Evolutionary conservation across 2,329 filamentous ascomycete genomes (phyloP).

Genomic region (Fusarium tricinctum): DNA sequence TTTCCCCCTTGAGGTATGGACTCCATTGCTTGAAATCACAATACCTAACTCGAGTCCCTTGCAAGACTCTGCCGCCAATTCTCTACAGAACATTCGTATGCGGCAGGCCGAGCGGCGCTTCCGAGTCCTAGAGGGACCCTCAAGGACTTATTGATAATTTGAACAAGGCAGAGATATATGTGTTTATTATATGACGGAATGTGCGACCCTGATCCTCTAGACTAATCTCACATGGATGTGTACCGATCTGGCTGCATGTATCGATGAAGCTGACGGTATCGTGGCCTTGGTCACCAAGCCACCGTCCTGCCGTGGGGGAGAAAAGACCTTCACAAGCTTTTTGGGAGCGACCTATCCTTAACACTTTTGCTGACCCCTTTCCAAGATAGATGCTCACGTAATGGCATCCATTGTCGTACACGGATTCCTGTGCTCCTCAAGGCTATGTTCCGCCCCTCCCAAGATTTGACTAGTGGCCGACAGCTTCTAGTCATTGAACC

Average conservation of each 20-base stretch:
- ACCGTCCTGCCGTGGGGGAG: slow-evolving; percentile 27
- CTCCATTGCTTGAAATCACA: not conserved
- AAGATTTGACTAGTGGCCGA: slow-evolving; percentile 3
- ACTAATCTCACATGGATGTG: slow-evolving; percentile 37
- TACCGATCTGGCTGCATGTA: slow-evolving; percentile 14
- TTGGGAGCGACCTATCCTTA: not conserved
- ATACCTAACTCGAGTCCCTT: not conserved
- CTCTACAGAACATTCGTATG: slow-evolving; percentile 8
- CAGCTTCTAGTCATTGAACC: not conserved
- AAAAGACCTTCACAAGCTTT: slow-evolving; percentile 15
- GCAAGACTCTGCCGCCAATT: slow-evolving; percentile 1
- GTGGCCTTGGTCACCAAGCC: slow-evolving; percentile 37
- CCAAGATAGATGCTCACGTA: slow-evolving; percentile 42
- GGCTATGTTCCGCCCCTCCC: slow-evolving; percentile 21
- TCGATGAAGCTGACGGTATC: slow-evolving; percentile 34
- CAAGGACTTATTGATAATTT: slow-evolving; percentile 23
- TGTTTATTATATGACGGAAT: slow-evolving; percentile 27
- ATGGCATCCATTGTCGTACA: slow-evolving; percentile 28
- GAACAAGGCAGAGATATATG: slow-evolving; percentile 19
- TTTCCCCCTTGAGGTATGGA: no score
- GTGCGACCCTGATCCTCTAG: slow-evolving; percentile 34
- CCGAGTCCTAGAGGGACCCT: slow-evolving; percentile 14
- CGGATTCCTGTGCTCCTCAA: slow-evolving; percentile 31
- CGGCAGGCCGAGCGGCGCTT: slow-evolving; percentile 8
- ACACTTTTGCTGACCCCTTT: slow-evolving; percentile 15